Evolutionary conservation across 106 monocot genomes (phyloP).

Genomic region (Dioscorea alata): DNA sequence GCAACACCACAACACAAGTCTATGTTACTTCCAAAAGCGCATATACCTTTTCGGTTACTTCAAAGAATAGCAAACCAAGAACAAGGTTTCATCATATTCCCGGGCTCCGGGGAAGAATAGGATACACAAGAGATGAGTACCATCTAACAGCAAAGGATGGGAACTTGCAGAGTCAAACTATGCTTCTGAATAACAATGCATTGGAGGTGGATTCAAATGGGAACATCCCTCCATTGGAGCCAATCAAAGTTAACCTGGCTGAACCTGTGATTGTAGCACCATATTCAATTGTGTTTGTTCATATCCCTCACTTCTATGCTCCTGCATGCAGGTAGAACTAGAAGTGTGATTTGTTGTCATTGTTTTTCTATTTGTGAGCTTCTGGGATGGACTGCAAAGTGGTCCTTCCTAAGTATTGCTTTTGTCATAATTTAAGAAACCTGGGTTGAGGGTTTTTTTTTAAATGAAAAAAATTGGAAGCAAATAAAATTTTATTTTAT

Average conservation of each 20-base stretch:
- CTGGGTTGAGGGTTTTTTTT: too few species aligned
- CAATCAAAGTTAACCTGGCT: slow-evolving; percentile 30
- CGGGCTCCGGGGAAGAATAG: background rate
- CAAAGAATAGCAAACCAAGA: background rate
- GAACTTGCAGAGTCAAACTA: slow-evolving; percentile 69
- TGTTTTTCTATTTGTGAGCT: background rate
- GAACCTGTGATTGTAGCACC: slow-evolving; percentile 58
- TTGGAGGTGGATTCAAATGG: slow-evolving; percentile 40
- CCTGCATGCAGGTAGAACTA: slow-evolving; percentile 14
- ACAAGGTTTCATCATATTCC: slow-evolving; percentile 18
- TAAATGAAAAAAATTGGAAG: too few species aligned
- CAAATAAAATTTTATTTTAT: too few species aligned
- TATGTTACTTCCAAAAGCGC: slow-evolving; percentile 2
- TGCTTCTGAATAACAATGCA: slow-evolving; percentile 68
- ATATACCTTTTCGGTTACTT: background rate
- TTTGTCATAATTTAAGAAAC: too few species aligned
- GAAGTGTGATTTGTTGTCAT: background rate
- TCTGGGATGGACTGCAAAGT: slow-evolving; percentile 4
- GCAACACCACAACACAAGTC: slow-evolving; percentile 56
- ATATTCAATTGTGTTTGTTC: slow-evolving; percentile 75
- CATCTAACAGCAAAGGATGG: slow-evolving; percentile 77
- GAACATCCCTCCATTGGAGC: slow-evolving; percentile 55
- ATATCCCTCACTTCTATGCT: slow-evolving; percentile 63
- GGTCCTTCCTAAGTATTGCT: background rate
- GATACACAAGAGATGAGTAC: slow-evolving; percentile 72